Evolutionary conservation across 768 basidiomycete species (phyloP).

Genomic region (Trichaptum fuscoviolaceum): DNA sequence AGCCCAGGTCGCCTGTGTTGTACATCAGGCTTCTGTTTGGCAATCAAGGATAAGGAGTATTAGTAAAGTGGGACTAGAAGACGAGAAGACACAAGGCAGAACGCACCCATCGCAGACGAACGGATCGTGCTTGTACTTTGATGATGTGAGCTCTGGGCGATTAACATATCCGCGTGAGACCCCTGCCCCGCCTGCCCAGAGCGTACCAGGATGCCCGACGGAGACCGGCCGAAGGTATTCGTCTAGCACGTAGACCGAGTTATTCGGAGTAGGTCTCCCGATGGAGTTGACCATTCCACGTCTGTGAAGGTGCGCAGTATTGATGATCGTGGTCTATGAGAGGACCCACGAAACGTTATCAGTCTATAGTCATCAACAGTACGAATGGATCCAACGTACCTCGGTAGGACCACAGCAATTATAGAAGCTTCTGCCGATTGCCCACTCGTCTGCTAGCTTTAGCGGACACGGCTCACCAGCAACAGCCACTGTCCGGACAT

Average conservation of each 20-base stretch:
- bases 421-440: conserved; percentile 36
- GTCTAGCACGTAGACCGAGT: conserved; percentile 18
- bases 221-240: conserved; percentile 10
- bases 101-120: conserved; percentile 10
- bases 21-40: conserved; percentile 13
- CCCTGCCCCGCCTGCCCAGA: conserved; percentile 21
- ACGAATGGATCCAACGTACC: conserved; percentile 21
- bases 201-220: conserved; percentile 14
- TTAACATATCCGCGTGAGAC: conserved; percentile 13
- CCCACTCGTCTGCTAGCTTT: conserved; percentile 44
- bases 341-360: not conserved
- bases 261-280: conserved; percentile 19
- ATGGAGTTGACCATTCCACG: conserved; percentile 25
- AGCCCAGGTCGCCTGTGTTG: conserved; percentile 16
- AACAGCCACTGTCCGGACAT: conserved; percentile 46
- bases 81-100: not conserved
- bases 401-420: conserved; percentile 59
- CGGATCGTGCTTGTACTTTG: conserved; percentile 12
- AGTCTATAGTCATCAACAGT: not conserved
- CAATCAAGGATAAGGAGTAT: not conserved
- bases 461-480: conserved; percentile 53
- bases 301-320: conserved; percentile 46
- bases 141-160: conserved; percentile 13
- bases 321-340: conserved; percentile 49
- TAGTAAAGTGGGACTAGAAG: not conserved